These are phyloP conservation scores for Heterobasidion irregulare DNA, from an alignment of 1,284 basidiomycete genomes.

Conservation along the genomic window DNA sequence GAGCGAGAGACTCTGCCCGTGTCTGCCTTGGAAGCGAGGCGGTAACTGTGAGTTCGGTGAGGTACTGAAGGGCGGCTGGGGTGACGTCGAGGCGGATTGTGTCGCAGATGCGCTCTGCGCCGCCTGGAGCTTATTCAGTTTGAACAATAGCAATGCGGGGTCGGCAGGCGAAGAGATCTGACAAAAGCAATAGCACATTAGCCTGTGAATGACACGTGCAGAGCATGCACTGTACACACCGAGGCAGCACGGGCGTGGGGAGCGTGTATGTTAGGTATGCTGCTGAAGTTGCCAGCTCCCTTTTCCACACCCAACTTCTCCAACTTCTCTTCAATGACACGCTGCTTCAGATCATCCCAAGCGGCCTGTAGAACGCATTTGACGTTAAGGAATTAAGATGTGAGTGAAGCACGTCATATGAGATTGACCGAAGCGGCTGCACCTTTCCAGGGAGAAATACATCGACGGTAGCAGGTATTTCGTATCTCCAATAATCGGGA, in stretches of 20 bases:
- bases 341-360: constrained; percentile 65
- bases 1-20: constrained; percentile 66
- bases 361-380: constrained; percentile 34
- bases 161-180: constrained; percentile 83
- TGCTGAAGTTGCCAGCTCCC: constrained; percentile 38
- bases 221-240: constrained; percentile 35
- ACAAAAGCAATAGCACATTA: not conserved
- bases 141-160: constrained; percentile 69
- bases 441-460: constrained; percentile 81
- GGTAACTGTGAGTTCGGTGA: constrained; percentile 19
- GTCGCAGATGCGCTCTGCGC: constrained; percentile 47
- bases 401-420: not conserved
- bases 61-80: constrained; percentile 32
- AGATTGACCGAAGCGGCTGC: not conserved
- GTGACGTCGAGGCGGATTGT: constrained; percentile 53
- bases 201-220: constrained; percentile 9
- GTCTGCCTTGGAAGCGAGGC: constrained; percentile 41
- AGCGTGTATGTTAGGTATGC: constrained; percentile 50
- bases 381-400: constrained; percentile 2
- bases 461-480: constrained; percentile 58
- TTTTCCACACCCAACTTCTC: constrained; percentile 70
- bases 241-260: constrained; percentile 74
- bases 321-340: constrained; percentile 69
- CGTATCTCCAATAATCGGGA: constrained; percentile 44
- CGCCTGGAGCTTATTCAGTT: constrained; percentile 74